A percentile compares a stretch with the other conserved stretches of the same genome.
Conservation (phyloP, 2,329 filamentous ascomycete species). For the Cordyceps cicadae region DNA sequence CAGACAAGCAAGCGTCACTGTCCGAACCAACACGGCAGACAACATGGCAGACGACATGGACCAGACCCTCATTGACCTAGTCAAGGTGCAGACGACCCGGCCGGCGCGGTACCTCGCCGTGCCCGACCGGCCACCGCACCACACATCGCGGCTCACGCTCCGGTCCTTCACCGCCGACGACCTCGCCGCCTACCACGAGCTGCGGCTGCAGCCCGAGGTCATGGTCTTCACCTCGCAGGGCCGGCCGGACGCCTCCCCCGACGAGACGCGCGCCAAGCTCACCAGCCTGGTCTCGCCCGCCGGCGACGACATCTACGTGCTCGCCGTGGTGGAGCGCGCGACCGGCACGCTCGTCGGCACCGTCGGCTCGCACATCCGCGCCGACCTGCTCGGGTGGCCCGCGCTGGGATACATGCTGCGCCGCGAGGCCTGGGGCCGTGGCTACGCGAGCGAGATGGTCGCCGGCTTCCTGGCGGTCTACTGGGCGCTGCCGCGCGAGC, state of each 20-base stretch:
- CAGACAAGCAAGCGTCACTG: neutral
- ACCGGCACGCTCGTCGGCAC: conserved; percentile 45
- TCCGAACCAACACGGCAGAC: neutral
- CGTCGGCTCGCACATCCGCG: conserved; percentile 33
- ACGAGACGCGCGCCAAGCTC: conserved; percentile 34
- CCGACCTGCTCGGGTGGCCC: conserved; percentile 42
- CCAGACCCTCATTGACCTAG: conserved; percentile 6
- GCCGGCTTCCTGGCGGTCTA: conserved; percentile 37
- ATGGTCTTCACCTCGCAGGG: conserved; percentile 50
- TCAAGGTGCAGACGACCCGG: conserved; percentile 40
- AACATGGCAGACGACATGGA: neutral
- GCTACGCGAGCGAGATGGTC: conserved; percentile 50
- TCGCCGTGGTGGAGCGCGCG: conserved; percentile 38
- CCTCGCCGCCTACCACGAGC: conserved; percentile 37
- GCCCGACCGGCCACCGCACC: conserved; percentile 29
- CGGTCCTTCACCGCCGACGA: conserved; percentile 43
- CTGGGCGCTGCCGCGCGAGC: conserved; percentile 40
- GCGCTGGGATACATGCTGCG: conserved; percentile 51
- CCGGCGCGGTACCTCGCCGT: conserved; percentile 34
- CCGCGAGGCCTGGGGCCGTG: conserved; percentile 45
- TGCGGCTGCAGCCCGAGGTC: conserved; percentile 51
- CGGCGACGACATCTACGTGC: conserved; percentile 48
- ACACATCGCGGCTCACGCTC: conserved; percentile 47
- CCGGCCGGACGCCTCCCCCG: conserved; percentile 33
- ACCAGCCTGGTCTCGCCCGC: conserved; percentile 37